Base-by-base conservation (phyloP, 176 grass and related monocot species). In the Aegilops bicornis region DNA sequence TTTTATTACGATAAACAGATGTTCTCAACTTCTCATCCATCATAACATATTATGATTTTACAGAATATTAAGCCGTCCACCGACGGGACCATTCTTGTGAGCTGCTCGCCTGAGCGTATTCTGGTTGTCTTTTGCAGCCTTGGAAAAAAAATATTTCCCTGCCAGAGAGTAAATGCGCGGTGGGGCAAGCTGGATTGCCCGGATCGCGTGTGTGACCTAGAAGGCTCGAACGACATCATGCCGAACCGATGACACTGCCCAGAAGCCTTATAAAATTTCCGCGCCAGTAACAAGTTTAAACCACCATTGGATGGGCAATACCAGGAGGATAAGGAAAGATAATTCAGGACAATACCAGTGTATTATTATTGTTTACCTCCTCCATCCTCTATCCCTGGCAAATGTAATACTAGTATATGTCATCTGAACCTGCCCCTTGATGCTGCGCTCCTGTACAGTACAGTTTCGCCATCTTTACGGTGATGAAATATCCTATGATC, bases 181-280 rank as follows among this genome's bases (percentile, higher is more conserved):
- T 99, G 97, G 97, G 97, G 97, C 71, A 96, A 96, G 68, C 76
- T 98, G 69, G 97, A 96, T 67, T 98, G 97, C 59, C 84, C 89
- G 37, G 93, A 98, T 63, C 87, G 88, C n/a, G 74, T 77, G 1
- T 98, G 96, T 90, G 96, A 98, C 76, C 58, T 98, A 17, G 91
- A 90, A 80, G 81, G 88, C 81, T 48, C 77, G 76, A 75, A 85
- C 10, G 93, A 95, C 78, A 86, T 92, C 84, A 76, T 88, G 76
- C 82, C 88, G 47, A 91, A 90, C 39, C 78, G 52, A 85, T 91
- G 71, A 88, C 40, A 77, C 15, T 7, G 61, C 16, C 17, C n/a
- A 85, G 52, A 50, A 76, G 62, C 30, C 12, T 12, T 50, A 30
- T 78, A 81, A 48, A 63, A 77, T 64, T 15, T 85, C 19, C 63